These are phyloP conservation scores for Suhomyces kilbournensis DNA, from an alignment of 805 yeast species.

Conservation along the genomic window DNA sequence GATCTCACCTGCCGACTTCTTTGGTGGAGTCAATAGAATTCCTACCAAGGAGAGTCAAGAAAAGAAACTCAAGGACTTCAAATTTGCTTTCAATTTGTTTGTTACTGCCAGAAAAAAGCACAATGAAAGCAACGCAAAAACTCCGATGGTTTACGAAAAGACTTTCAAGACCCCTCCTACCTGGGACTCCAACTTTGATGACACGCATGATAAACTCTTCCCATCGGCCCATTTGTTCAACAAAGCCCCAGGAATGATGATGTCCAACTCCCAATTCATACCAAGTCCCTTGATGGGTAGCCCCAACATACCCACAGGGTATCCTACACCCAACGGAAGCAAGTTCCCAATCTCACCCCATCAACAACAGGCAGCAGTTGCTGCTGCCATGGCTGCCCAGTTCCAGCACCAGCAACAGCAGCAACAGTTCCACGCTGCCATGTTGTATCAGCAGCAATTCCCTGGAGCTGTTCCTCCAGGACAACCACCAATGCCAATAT, in stretches of 20 bases:
- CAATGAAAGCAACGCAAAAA: slow-evolving; percentile 28
- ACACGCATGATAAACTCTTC: slow-evolving; percentile 52
- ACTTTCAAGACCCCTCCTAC: slow-evolving; percentile 77
- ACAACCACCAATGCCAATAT: slow-evolving; percentile 33
- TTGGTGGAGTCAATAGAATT: slow-evolving; percentile 37
- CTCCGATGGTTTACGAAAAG: slow-evolving; percentile 46
- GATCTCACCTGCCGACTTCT: slow-evolving; percentile 40
- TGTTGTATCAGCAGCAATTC: slow-evolving; percentile 37
- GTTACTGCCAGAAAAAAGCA: slow-evolving; percentile 39
- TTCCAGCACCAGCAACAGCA: slow-evolving; percentile 25
- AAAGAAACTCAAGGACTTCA: slow-evolving; percentile 36
- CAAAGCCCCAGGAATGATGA: slow-evolving; percentile 14
- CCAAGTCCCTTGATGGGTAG: slow-evolving; percentile 31
- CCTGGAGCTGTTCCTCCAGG: slow-evolving; percentile 32
- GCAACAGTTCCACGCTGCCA: slow-evolving; percentile 37
- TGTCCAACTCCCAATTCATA: slow-evolving; percentile 23
- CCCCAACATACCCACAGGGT: slow-evolving; percentile 15
- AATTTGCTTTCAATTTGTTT: slow-evolving; percentile 51
- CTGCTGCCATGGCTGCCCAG: slow-evolving; percentile 31
- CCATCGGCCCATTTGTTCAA: slow-evolving; percentile 27
- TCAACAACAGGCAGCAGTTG: slow-evolving; percentile 20
- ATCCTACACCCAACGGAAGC: slow-evolving; percentile 15
- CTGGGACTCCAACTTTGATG: slow-evolving; percentile 62
- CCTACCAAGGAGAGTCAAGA: slow-evolving; percentile 38
- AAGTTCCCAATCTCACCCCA: slow-evolving; percentile 32